Base-by-base conservation (phyloP, 1,284 basidiomycete species). In the Ustilago sp. region DNA sequence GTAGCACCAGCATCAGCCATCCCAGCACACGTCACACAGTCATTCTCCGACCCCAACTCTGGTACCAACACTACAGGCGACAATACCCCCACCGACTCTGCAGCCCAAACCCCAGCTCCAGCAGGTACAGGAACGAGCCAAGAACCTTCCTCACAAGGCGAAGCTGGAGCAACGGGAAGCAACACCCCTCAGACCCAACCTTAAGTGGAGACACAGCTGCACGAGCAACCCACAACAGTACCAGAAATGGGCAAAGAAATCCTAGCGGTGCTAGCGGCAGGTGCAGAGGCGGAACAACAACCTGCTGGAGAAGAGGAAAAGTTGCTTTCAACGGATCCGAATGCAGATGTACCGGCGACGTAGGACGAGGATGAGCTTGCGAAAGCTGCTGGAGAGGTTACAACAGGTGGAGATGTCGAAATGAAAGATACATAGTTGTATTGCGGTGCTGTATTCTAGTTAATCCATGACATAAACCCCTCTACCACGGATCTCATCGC, bases 141-240 rank as follows among this genome's bases (percentile, higher is more conserved):
- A 28, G 52, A 31, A 2, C 36, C 45, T 7, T 68, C 66, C 8
- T 65, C 71, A 0, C 55, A 64, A 36, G 71, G 59, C 58, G 64
- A 57, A n/a, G 9, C 59, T 23, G 36, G 32, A 11, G 64, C 9
- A 1, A 52, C 64, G 2, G 71, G 51, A 11, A 45, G 59, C 7
- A 63, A 59, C 35, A 68, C 72, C 5, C 72, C 72, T 6, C 60
- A 67, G 32, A 51, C 64, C 36, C 63, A 70, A 38, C 68, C 73
- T 4, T 68, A 75, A 47, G 64, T 75, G 15, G 73, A 75, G 32
- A 53, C 73, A 17, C 68, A 70, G 38, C 55, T 75, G 35, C 67
- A 75, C 68, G 53, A 65, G n/a, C 58, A 74, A 48, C 62, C 47
- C 43, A 31, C 36, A 17, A 48, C 43, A 19, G 59, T 28, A 4